Evolutionary conservation across 2,329 filamentous ascomycete genomes (phyloP), one percentile per base, ranked within the genome.

Genomic region (Sporothrix brunneoviolacea): DNA sequence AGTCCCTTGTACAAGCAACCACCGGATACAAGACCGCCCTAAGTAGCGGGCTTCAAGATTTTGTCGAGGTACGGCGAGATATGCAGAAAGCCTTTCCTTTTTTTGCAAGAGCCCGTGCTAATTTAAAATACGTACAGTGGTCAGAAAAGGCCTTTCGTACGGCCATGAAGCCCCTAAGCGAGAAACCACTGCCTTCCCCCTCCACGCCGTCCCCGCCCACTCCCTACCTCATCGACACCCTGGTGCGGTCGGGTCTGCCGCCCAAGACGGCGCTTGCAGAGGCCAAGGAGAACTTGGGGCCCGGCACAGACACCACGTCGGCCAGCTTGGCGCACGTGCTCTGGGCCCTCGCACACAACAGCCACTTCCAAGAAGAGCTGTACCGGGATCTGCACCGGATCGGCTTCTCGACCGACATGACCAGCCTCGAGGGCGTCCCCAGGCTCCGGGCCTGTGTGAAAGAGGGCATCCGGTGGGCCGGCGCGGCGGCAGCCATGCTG

Each of bases 221-320:
- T 7, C 50, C 50, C 4, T 48, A 35, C 4, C 35, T 53, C 8
- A 10, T 41, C 19, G 35, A 45, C 4, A 49, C 46, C 1, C 30
- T 53, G 8, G 33, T 39, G 3, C 35, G 40, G 15, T 54, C 52
- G 2, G 49, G 49, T 3, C 38, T 54, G 12, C 52, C 44, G 3
- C 2, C 50, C 1, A 21, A 38, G 12, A 50, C 52, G 8, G 52
- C 52, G 3, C 40, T 54, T 1, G 47, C 49, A 1, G 52, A 54
- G 30, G 52, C 52, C 15, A 49, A 52, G 13, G 52, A 54, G 27
- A 54, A 54, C n/a, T 38, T 54, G n/a, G 52, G 52, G 15, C 52
- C 52, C 12, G 52, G 52, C 19, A 54, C 52, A 1, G 52, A 54
- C 41, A 54, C 52, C 3, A 52, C 52, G 0, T 54, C 52, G 2